Evolutionary conservation across 108 stramenopile species (phyloP), one percentile per base, ranked within the genome.

Genomic region (Discostella stelligeroides): DNA sequence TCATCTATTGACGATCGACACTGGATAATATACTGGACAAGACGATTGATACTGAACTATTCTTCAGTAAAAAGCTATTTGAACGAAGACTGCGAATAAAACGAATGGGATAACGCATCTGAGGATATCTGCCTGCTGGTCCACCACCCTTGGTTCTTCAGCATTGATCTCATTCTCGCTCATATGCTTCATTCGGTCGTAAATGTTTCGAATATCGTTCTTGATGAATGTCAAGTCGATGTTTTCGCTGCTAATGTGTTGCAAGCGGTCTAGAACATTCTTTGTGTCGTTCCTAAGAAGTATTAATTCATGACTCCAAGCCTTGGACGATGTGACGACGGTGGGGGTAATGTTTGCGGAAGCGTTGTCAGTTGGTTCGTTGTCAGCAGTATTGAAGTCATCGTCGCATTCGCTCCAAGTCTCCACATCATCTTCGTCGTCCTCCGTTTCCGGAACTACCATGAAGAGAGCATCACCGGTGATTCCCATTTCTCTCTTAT

Each of bases 341-440:
- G 20, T n/a, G n/a, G n/a, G n/a, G n/a, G n/a, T n/a, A n/a, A n/a
- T n/a, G n/a, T n/a, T n/a, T n/a, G n/a, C n/a, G n/a, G n/a, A n/a
- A n/a, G n/a, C 17, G 17, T 1, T 18, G 48, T 5, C 1, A 27
- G 25, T 23, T n/a, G 24, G 25, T 7, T 23, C 28, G 25, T 23
- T 28, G 53, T 12, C 0, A 27, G 53, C 28, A 54, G 53, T 54
- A 15, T 54, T 29, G 53, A 54, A 54, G 28, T 54, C 53, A 2
- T 54, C 20, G 46, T 3, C 48, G 13, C 28, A 11, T 2, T 54
- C 53, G 28, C 53, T 54, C 27, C 6, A 29, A 27, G 24, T 27
- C 23, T 54, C 53, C 4, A 5, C 51, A 11, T 53, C 51, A 11
- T 24, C 23, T 24, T 5, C 28, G 28, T 10, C 1, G 4, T 28